Evolutionary conservation across 805 yeast species (phyloP).

Genomic region (Candida caryicola): DNA sequence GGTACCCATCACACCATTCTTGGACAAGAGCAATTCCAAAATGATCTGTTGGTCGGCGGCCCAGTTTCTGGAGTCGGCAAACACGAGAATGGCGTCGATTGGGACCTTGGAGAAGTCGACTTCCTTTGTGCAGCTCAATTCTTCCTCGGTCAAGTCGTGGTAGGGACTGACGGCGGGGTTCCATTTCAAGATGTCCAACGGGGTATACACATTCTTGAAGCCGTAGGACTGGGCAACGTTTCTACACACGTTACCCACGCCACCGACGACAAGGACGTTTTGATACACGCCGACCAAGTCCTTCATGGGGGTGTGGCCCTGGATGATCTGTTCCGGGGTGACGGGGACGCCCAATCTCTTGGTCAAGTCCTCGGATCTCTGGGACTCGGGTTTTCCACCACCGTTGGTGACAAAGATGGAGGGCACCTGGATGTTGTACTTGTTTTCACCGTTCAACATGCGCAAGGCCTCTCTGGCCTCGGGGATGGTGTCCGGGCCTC

Average conservation of each 20-base stretch:
- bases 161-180: slow-evolving; percentile 84
- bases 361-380: slow-evolving; percentile 69
- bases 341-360: slow-evolving; percentile 58
- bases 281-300: slow-evolving; percentile 66
- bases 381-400: slow-evolving; percentile 81
- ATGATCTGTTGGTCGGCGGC: slow-evolving; percentile 91
- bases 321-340: slow-evolving; percentile 77
- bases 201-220: slow-evolving; percentile 76
- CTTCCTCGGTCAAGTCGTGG: slow-evolving; percentile 74
- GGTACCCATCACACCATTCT: slow-evolving; percentile 84
- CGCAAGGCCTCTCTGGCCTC: slow-evolving; percentile 72
- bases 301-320: slow-evolving; percentile 93
- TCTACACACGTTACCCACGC: slow-evolving; percentile 80
- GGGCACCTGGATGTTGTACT: slow-evolving; percentile 75
- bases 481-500: slow-evolving; percentile 82
- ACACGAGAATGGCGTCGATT: slow-evolving; percentile 81
- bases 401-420: slow-evolving; percentile 88
- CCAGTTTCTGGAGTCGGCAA: slow-evolving; percentile 92
- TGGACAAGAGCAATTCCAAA: slow-evolving; percentile 71
- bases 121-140: slow-evolving; percentile 48
- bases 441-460: slow-evolving; percentile 73
- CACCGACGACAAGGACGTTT: slow-evolving; percentile 85
- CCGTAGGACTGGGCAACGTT: slow-evolving; percentile 83
- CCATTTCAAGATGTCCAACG: slow-evolving; percentile 81
- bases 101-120: slow-evolving; percentile 64